phyloP scores from a whole-genome alignment of 1,284 basidiomycete genomes.

The Lignosus rhinocerotis region DNA sequence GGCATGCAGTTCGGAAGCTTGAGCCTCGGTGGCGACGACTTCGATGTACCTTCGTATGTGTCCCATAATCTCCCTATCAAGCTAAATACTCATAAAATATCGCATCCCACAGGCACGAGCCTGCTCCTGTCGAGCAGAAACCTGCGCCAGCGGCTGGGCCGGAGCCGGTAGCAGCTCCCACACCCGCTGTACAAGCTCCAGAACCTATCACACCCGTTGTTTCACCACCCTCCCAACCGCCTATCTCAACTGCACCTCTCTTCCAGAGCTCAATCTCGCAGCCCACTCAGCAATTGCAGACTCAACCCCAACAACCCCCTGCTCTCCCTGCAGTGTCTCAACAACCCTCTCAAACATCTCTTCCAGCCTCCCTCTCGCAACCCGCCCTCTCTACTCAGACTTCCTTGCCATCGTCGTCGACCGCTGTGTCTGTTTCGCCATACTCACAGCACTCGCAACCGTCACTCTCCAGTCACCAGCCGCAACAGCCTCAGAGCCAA shows the following conservation, averaged over 20 bases:
- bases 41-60: conserved; percentile 45
- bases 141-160: conserved; percentile 32
- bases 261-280: conserved; percentile 54
- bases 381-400: conserved; percentile 35
- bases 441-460: conserved; percentile 41
- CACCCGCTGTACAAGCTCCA: conserved; percentile 20
- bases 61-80: not conserved
- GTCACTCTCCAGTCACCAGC: conserved; percentile 43
- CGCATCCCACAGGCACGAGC: conserved; percentile 21
- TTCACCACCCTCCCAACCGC: conserved; percentile 35
- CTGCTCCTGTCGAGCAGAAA: conserved; percentile 27
- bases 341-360: conserved; percentile 39
- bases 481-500: conserved; percentile 34
- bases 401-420: conserved; percentile 27
- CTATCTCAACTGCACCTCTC: conserved; percentile 32
- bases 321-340: conserved; percentile 36
- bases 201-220: conserved; percentile 27
- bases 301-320: conserved; percentile 24
- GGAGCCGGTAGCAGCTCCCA: conserved; percentile 24
- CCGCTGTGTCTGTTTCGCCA: conserved; percentile 39
- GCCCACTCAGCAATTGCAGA: conserved; percentile 31
- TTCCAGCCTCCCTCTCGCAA: conserved; percentile 41
- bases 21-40: conserved; percentile 64
- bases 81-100: conserved; percentile 2
- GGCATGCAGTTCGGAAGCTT: conserved; percentile 85